These are phyloP conservation scores for Diutina siamensis DNA, from an alignment of 1,139 yeast genomes.

Conservation along the genomic window DNA sequence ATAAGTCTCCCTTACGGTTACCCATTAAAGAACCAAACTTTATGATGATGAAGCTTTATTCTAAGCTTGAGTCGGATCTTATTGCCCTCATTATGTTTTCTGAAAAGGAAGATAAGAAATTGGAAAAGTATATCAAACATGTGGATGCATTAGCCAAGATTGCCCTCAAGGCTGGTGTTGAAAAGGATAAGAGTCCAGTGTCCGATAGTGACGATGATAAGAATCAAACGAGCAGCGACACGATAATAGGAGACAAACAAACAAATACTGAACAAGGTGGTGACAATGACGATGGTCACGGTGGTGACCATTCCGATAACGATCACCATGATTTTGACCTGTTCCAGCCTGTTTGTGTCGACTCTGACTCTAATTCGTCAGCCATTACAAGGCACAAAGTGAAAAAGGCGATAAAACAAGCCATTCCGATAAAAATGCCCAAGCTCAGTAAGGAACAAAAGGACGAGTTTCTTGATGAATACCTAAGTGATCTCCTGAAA, in stretches of 20 bases:
- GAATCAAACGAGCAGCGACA: neutral
- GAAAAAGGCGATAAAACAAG: no score
- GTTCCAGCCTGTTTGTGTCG: no score
- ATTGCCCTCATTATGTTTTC: neutral
- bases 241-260: neutral
- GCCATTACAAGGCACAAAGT: no score
- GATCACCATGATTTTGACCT: no score
- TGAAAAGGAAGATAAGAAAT: neutral
- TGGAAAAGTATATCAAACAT: neutral
- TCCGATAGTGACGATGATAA: neutral
- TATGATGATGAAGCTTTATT: conserved; percentile 28
- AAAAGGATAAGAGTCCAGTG: neutral
- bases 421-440: no score
- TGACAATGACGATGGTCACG: neutral
- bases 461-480: no score
- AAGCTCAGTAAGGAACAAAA: no score
- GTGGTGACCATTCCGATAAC: no score
- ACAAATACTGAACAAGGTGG: neutral
- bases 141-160: neutral
- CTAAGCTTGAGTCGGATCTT: neutral
- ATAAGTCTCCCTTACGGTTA: conserved; percentile 50
- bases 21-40: conserved; percentile 61
- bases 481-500: no score
- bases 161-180: neutral
- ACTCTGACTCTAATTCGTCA: no score